These are phyloP conservation scores for Blechomonas ayalai DNA, from an alignment of 208 protist genomes.

Conservation along the genomic window DNA sequence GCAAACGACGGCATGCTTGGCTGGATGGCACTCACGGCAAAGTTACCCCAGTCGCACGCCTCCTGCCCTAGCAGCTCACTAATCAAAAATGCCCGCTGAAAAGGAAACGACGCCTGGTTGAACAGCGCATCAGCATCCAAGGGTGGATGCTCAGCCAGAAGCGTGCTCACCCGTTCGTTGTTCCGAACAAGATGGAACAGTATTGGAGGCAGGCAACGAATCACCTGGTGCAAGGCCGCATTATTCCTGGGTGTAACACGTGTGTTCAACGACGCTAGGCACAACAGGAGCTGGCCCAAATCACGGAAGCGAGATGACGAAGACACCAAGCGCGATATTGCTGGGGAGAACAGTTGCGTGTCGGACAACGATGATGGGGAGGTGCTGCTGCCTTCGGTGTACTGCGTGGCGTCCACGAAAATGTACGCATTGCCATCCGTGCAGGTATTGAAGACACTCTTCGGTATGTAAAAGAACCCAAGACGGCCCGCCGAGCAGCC, in stretches of 20 bases:
- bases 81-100: constrained; percentile 11
- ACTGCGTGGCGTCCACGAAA: constrained; percentile 35
- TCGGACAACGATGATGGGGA: constrained; percentile 5
- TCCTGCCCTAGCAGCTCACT: constrained; percentile 10
- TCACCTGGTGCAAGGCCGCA: constrained; percentile 1
- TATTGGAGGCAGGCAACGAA: constrained; percentile 4
- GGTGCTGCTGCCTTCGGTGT: constrained; percentile 3
- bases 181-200: constrained; percentile 8
- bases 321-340: not conserved
- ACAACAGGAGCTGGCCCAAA: constrained; percentile 1
- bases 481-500: constrained; percentile 31
- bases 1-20: too few species aligned
- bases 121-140: too few species aligned
- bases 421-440: constrained; percentile 35
- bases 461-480: constrained; percentile 63
- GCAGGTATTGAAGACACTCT: constrained; percentile 47
- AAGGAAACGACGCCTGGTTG: constrained; percentile 2
- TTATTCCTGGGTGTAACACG: not conserved
- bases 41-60: constrained; percentile 3
- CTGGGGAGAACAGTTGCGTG: constrained; percentile 2
- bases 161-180: too few species aligned
- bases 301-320: constrained; percentile 5
- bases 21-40: not conserved
- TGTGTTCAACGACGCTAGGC: not conserved
- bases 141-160: too few species aligned